Percentiles rank a stretch among this genome's conserved stretches.
phyloP scores from a whole-genome alignment of 495 filamentous ascomycete genomes.

The Sabuloglossum arenarium region DNA sequence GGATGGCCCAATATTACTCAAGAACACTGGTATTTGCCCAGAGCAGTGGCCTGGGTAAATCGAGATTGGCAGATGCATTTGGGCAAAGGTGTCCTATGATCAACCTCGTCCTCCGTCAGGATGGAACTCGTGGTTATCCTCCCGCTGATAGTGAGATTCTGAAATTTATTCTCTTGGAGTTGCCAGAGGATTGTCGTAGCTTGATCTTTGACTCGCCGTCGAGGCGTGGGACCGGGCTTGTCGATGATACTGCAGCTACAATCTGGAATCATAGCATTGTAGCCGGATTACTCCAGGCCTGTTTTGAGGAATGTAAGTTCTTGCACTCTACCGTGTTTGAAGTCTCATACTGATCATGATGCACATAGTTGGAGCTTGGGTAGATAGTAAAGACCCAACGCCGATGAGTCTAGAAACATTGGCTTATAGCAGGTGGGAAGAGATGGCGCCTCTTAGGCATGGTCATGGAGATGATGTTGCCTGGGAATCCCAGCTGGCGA shows the following conservation, averaged over 20 bases:
- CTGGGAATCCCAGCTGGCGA: not conserved
- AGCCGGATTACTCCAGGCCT: not conserved
- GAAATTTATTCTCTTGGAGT: not conserved
- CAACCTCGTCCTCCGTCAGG: not conserved
- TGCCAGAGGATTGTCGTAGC: not conserved
- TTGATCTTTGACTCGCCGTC: not conserved
- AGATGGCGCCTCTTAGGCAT: not conserved
- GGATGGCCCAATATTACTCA: not conserved
- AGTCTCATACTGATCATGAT: not conserved
- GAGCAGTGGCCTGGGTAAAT: not conserved
- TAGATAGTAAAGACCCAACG: not conserved
- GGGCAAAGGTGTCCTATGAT: not conserved
- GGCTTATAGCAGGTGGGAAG: not conserved
- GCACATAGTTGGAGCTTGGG: not conserved
- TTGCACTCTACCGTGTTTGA: not conserved
- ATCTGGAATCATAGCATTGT: not conserved
- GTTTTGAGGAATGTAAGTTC: not conserved
- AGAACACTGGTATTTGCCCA: not conserved
- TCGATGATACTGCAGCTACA: not conserved
- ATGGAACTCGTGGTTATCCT: not conserved
- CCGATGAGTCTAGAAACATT: not conserved
- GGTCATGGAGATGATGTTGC: not conserved
- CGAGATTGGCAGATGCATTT: not conserved
- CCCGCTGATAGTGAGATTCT: not conserved
- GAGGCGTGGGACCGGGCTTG: not conserved